These are phyloP conservation scores for Venturia oleaginea DNA, from an alignment of 2,329 filamentous ascomycete genomes.

Conservation along the genomic window DNA sequence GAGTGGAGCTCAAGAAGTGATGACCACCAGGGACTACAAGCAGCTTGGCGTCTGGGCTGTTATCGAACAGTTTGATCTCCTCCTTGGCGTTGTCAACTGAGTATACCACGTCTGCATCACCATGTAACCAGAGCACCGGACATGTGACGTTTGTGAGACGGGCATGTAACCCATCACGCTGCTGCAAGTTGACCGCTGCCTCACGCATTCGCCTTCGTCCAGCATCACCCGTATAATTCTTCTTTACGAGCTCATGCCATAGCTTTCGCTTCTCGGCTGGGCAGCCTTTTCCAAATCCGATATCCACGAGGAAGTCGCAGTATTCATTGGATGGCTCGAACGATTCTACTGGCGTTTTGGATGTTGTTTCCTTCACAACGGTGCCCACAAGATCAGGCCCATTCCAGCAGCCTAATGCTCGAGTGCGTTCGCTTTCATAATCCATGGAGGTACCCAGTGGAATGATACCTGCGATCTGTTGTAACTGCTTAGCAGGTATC, in stretches of 20 bases:
- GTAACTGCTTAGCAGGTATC: neutral
- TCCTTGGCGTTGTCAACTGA: slow-evolving; percentile 34
- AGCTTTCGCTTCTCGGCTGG: slow-evolving; percentile 30
- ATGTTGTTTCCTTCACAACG: slow-evolving; percentile 34
- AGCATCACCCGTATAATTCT: slow-evolving; percentile 41
- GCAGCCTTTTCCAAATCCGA: slow-evolving; percentile 38
- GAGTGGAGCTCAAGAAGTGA: slow-evolving; percentile 41
- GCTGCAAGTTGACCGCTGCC: slow-evolving; percentile 41
- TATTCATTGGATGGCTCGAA: slow-evolving; percentile 36
- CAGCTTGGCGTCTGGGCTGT: slow-evolving; percentile 34
- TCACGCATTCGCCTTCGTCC: slow-evolving; percentile 39
- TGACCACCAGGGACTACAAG: slow-evolving; percentile 37
- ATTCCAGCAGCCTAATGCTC: slow-evolving; percentile 42
- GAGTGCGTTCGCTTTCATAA: slow-evolving; percentile 36
- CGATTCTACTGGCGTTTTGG: slow-evolving; percentile 28
- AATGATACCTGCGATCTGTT: slow-evolving; percentile 41
- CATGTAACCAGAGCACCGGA: slow-evolving; percentile 32
- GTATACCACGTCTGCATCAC: slow-evolving; percentile 30
- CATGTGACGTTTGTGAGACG: slow-evolving; percentile 39
- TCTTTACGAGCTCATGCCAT: slow-evolving; percentile 37
- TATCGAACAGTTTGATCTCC: slow-evolving; percentile 41
- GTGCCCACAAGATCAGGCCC: slow-evolving; percentile 25
- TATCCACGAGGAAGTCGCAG: slow-evolving; percentile 37
- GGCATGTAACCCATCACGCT: slow-evolving; percentile 39
- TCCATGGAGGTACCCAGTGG: slow-evolving; percentile 45